Evolutionary conservation across 495 filamentous ascomycete species (phyloP).

Genomic region (Trichoderma gamsii): DNA sequence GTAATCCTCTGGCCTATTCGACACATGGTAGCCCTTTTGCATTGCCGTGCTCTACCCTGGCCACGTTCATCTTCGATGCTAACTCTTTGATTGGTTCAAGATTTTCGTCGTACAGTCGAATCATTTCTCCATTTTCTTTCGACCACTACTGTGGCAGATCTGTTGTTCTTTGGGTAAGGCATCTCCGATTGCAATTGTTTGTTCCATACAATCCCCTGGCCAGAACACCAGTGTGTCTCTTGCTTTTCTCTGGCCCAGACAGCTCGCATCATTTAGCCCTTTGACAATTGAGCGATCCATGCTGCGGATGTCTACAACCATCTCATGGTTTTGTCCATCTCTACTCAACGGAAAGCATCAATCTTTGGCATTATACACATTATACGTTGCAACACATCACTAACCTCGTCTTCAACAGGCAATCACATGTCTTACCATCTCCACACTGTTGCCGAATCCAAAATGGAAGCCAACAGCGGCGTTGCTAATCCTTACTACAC

Average conservation of each 20-base stretch:
- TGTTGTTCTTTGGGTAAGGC: slow-evolving; percentile 12
- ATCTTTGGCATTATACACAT: not conserved
- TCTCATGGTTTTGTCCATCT: not conserved
- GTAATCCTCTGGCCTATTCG: not conserved
- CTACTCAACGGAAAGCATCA: not conserved
- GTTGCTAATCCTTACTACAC: slow-evolving; percentile 10
- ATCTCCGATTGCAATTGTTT: not conserved
- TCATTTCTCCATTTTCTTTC: not conserved
- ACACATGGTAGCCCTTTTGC: not conserved
- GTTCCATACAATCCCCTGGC: not conserved
- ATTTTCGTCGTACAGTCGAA: slow-evolving; percentile 11
- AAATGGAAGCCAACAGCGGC: slow-evolving; percentile 14
- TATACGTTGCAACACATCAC: not conserved
- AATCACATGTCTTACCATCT: slow-evolving; percentile 14
- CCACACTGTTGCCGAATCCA: slow-evolving; percentile 12
- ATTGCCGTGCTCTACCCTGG: not conserved
- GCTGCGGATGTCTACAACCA: not conserved
- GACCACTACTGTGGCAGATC: slow-evolving; percentile 5
- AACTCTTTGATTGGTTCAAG: not conserved
- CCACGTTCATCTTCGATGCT: not conserved
- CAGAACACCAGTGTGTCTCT: not conserved
- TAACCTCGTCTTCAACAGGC: not conserved
- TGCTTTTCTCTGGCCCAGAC: not conserved
- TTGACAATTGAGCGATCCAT: not conserved
- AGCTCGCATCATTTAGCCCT: not conserved